Conservation (phyloP, 83 land plant genomes). For the Picea abies region DNA sequence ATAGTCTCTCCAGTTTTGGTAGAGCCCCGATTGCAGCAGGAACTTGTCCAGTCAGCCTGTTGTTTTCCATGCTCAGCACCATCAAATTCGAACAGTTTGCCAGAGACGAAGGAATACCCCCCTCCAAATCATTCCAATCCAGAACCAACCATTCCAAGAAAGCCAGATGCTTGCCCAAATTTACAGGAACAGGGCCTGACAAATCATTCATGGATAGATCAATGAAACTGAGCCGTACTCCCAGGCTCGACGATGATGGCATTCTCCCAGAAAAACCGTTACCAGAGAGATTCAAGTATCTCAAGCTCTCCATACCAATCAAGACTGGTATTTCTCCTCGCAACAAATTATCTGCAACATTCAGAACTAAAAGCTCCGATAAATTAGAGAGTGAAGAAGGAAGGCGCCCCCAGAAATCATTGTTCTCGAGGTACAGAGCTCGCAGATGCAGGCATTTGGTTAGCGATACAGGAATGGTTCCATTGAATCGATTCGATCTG, state of each 20-base stretch:
- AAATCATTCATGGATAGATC: slow-evolving; percentile 56
- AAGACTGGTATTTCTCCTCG: slow-evolving; percentile 35
- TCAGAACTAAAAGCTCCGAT: slow-evolving; percentile 38
- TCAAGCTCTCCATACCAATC: slow-evolving; percentile 13
- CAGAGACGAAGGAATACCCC: slow-evolving; percentile 60
- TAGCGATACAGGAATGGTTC: slow-evolving; percentile 57
- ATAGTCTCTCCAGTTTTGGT: slow-evolving; percentile 36
- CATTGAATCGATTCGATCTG: slow-evolving; percentile 74
- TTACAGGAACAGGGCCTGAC: slow-evolving; percentile 41
- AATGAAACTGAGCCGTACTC: slow-evolving; percentile 27
- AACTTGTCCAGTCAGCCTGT: slow-evolving; percentile 47
- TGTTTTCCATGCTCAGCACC: slow-evolving; percentile 52
- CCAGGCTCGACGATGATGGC: slow-evolving; percentile 22
- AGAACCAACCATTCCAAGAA: slow-evolving; percentile 41
- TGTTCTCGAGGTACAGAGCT: slow-evolving; percentile 55
- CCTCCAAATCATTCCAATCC: slow-evolving; percentile 49
- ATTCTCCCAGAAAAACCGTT: slow-evolving; percentile 42
- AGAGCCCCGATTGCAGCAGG: slow-evolving; percentile 53
- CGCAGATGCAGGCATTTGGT: slow-evolving; percentile 40
- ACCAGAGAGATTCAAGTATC: slow-evolving; percentile 57
- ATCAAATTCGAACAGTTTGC: slow-evolving; percentile 62
- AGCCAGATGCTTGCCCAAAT: slow-evolving; percentile 24
- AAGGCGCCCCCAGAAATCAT: slow-evolving; percentile 56
- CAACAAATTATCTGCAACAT: slow-evolving; percentile 45
- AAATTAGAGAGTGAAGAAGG: slow-evolving; percentile 42